Base-by-base conservation (phyloP, 2,329 filamentous ascomycete species). In the Arthrinium phaeospermum region DNA sequence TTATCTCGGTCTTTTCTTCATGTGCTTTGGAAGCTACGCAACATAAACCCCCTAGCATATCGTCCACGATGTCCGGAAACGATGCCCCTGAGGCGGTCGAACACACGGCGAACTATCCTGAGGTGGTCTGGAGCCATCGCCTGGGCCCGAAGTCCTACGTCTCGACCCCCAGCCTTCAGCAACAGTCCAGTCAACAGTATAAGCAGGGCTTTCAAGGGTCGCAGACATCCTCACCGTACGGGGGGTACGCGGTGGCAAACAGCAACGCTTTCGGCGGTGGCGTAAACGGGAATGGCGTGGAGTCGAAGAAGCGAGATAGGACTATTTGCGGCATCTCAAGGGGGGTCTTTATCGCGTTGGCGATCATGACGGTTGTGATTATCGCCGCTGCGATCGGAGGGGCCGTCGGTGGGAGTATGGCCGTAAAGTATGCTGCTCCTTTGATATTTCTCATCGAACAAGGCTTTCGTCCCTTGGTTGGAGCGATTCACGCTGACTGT, bases 391-490 rank as follows among this genome's bases (percentile, higher is more conserved):
- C 74, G 0, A 69, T 78, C 14, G 76, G 75, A 5, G 76, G 73
- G 24, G 77, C 75, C 4, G 73, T 78, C 3, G 77, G 76, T 2
- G 76, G 75, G n/a, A 75, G 74, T 6, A 22, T 76, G 34, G 76
- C 75, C 6, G 75, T 76, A 3, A 73, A 77, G 68, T 76, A 75
- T 64, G 75, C 72, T 6, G 41, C 73, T 77, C 37, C 53, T 73
- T 27, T 14, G 6, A 12, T 49, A 37, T 24, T 70, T 6, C 10
- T 6, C 46, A 49, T 1, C 4, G 7, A 49, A 10, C 7, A n/a
- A 3, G 46, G 7, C 7, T 49, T 22, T 8, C 46, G 46, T n/a
- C 46, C 6, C 22, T n/a, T 49, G 7, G 22, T 12, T 10, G 7
- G 22, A 22, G 22, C 22, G n/a, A 3, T 49, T n/a, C 22, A 12